Evolutionary conservation across 2,329 filamentous ascomycete genomes (phyloP), one percentile per base, ranked within the genome.

Genomic region (Aspergillus viridinutans): DNA sequence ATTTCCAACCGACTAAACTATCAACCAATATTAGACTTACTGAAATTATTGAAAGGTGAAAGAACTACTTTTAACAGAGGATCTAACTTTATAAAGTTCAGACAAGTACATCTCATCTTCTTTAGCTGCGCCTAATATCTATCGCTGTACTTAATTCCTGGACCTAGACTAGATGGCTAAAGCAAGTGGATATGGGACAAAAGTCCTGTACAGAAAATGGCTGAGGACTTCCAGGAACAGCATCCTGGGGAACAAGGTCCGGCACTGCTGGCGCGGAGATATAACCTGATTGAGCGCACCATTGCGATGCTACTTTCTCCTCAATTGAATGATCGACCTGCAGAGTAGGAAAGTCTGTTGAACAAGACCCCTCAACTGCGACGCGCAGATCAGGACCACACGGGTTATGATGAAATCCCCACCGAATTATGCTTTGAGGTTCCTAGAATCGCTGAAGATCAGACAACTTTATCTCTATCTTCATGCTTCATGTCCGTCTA

Each of bases 191-290:
- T 45, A 20, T 14, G 12, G 6, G 12, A 26, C 20, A 47, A 47
- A 47, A 47, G 43, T 26, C 43, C 43, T 17, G 9, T 47, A 23
- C 43, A 47, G 43, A 3, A 17, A 7, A 25, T 35, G 43, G 21
- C 21, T 47, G 43, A 26, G 4, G 21, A 23, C 8, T 26, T 47
- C 43, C 43, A 47, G 43, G 43, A 47, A 42, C 43, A 35, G 23
- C 10, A n/a, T 20, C n/a, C 45, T 23, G 21, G 42, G 28, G 40
- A 23, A 49, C 23, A 25, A 38, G 43, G 35, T 28, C 40, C 9
- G 40, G 8, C 49, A 32, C 28, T 38, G 23, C 25, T 45, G 55
- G 50, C 23, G 29, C 58, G 60, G 61, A 59, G 40, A 58, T 59
- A 57, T 57, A 58, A 43, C 61, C 61, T 20, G 45, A 54, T 49